These are phyloP conservation scores for Fusarium sp. DNA, from an alignment of 2,329 filamentous ascomycete genomes.

Conservation along the genomic window DNA sequence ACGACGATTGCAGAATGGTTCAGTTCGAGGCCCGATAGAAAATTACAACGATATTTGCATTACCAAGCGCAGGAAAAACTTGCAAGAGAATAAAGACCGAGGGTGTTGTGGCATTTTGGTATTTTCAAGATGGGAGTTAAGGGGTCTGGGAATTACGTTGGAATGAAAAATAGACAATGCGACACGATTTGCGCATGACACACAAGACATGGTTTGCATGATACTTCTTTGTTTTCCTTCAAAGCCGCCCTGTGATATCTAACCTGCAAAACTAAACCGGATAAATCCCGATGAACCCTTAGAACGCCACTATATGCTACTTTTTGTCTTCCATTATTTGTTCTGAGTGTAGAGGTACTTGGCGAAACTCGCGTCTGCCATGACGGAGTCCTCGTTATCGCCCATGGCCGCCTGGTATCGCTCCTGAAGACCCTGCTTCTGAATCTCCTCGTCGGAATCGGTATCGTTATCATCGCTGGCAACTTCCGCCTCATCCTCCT, in stretches of 20 bases:
- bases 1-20: conserved; percentile 78
- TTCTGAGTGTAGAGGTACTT: conserved; percentile 68
- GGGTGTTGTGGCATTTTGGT: conserved; percentile 37
- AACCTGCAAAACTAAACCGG: conserved; percentile 33
- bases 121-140: conserved; percentile 46
- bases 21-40: conserved; percentile 92
- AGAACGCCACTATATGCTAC: conserved; percentile 44
- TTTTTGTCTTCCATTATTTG: conserved; percentile 42
- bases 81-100: conserved; percentile 12
- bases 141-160: conserved; percentile 42
- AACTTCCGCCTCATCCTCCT: conserved; percentile 64
- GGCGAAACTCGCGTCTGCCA: conserved; percentile 71
- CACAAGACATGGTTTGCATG: conserved; percentile 18
- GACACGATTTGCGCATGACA: conserved; percentile 24
- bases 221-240: conserved; percentile 32
- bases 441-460: conserved; percentile 70
- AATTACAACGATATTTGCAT: conserved; percentile 1
- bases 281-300: conserved; percentile 30
- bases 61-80: conserved; percentile 28
- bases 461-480: conserved; percentile 70
- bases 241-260: conserved; percentile 45
- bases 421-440: conserved; percentile 76
- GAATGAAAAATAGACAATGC: conserved; percentile 40
- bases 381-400: conserved; percentile 65
- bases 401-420: conserved; percentile 83